A percentile compares a stretch with the other conserved stretches of the same genome.
Conservation (phyloP, 176 grass and related monocot genomes). For the Juncus inflexus region DNA sequence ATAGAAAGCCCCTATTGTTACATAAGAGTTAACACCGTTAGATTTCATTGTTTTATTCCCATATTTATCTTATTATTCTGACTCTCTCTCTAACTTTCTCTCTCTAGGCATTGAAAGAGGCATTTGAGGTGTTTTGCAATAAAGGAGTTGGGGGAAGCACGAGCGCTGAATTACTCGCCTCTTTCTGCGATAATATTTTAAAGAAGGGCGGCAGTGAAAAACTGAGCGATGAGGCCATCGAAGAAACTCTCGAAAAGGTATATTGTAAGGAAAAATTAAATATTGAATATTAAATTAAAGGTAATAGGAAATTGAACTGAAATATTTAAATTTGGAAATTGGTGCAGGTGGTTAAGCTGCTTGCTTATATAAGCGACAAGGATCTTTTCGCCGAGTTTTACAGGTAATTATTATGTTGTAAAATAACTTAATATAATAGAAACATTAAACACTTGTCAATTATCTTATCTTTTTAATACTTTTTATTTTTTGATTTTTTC, state of each 20-base stretch:
- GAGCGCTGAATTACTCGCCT: conserved; percentile 88
- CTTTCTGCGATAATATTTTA: conserved; percentile 95
- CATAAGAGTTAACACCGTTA: no score
- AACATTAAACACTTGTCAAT: no score
- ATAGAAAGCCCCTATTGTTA: no score
- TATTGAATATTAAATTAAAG: neutral
- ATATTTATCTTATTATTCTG: no score
- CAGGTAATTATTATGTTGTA: conserved; percentile 37
- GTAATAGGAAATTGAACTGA: neutral
- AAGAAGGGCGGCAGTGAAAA: conserved; percentile 98
- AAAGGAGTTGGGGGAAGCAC: conserved; percentile 88
- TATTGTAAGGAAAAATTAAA: neutral
- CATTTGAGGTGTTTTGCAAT: conserved; percentile 98
- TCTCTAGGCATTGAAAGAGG: conserved; percentile 83
- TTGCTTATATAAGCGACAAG: conserved; percentile 91
- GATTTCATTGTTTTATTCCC: no score
- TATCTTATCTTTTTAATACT: neutral
- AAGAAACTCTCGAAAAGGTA: conserved; percentile 98
- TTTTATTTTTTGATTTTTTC: conserved; percentile 16
- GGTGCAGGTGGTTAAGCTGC: conserved; percentile 76
- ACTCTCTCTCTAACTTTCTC: neutral
- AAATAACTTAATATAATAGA: no score
- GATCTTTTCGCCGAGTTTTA: conserved; percentile 96
- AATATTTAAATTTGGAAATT: neutral
- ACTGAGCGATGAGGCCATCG: conserved; percentile 96